Conservation (phyloP, 2,329 filamentous ascomycete species). For the Cladophialophora yegresii region DNA sequence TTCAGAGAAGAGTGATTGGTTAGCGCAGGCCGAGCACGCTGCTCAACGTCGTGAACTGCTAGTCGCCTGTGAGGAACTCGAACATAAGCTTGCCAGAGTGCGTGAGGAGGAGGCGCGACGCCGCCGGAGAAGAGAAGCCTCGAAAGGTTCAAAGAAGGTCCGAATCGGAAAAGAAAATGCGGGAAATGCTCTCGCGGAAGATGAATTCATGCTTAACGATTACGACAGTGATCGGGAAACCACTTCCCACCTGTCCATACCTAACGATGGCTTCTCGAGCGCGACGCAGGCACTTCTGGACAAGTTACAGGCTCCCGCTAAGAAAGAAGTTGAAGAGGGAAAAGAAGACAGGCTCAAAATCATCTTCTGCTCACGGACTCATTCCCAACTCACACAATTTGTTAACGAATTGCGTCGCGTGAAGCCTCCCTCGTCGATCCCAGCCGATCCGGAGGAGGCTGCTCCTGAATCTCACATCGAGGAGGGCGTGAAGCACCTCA, state of each 20-base stretch:
- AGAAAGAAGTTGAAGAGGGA: slow-evolving; percentile 50
- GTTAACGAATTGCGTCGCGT: slow-evolving; percentile 78
- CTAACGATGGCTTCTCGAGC: slow-evolving; percentile 61
- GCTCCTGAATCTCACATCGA: slow-evolving; percentile 30
- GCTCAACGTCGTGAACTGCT: slow-evolving; percentile 68
- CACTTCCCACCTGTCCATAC: slow-evolving; percentile 38
- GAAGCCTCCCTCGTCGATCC: slow-evolving; percentile 74
- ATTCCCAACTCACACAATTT: slow-evolving; percentile 89
- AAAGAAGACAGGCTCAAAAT: slow-evolving; percentile 73
- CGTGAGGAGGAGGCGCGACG: slow-evolving; percentile 26
- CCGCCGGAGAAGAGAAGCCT: slow-evolving; percentile 13
- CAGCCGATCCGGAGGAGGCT: slow-evolving; percentile 56
- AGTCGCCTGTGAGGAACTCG: slow-evolving; percentile 69
- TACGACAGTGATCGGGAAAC: slow-evolving; percentile 65
- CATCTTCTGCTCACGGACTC: slow-evolving; percentile 88
- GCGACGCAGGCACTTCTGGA: slow-evolving; percentile 75
- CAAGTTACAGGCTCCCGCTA: slow-evolving; percentile 57
- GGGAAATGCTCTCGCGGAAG: slow-evolving; percentile 53
- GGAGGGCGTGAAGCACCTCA: slow-evolving; percentile 69
- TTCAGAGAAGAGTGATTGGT: slow-evolving; percentile 79
- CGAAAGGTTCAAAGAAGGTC: slow-evolving; percentile 22
- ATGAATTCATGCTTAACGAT: slow-evolving; percentile 74
- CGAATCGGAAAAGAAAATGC: slow-evolving; percentile 7
- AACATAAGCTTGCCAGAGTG: slow-evolving; percentile 54
- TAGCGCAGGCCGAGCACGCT: slow-evolving; percentile 72